phyloP scores from a whole-genome alignment of 176 grass and related monocot species.

The Bonia amplexicaulis region DNA sequence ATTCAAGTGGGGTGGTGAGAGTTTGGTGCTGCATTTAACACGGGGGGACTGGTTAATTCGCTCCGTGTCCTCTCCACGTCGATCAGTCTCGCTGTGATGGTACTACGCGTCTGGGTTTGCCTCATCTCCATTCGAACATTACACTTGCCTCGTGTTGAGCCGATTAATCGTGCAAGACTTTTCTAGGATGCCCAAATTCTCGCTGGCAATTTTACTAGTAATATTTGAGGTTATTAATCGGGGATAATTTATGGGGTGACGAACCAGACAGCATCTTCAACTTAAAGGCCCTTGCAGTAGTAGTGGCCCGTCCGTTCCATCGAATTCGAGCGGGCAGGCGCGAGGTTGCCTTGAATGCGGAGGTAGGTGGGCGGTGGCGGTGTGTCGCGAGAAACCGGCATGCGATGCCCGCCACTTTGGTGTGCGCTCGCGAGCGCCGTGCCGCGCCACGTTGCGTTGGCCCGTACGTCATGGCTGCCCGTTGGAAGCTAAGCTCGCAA shows the following conservation, averaged over 20 bases:
- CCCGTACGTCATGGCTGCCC: background rate
- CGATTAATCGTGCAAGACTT: too few relatives aligned
- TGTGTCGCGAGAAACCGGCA: background rate
- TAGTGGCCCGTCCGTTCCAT: too few relatives aligned
- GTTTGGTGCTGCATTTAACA: conserved; percentile 28
- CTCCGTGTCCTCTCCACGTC: background rate
- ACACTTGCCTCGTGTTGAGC: too few relatives aligned
- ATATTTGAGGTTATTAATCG: too few relatives aligned
- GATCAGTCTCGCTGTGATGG: background rate
- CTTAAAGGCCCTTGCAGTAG: too few relatives aligned
- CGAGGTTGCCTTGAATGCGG: background rate
- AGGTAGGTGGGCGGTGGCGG: background rate
- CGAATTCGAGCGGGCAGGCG: too few relatives aligned
- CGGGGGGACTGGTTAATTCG: background rate
- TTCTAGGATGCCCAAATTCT: too few relatives aligned
- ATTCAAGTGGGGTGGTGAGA: conserved; percentile 32
- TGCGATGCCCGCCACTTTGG: background rate
- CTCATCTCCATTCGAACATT: background rate
- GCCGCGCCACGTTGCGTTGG: too few relatives aligned
- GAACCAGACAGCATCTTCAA: too few relatives aligned
- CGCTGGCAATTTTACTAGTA: too few relatives aligned
- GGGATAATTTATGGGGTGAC: too few relatives aligned
- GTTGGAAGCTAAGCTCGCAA: background rate
- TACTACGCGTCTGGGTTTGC: background rate
- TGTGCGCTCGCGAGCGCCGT: too few relatives aligned